These are phyloP conservation scores for Capsella bursapastoris DNA, from an alignment of 345 rosid genomes.

Conservation along the genomic window DNA sequence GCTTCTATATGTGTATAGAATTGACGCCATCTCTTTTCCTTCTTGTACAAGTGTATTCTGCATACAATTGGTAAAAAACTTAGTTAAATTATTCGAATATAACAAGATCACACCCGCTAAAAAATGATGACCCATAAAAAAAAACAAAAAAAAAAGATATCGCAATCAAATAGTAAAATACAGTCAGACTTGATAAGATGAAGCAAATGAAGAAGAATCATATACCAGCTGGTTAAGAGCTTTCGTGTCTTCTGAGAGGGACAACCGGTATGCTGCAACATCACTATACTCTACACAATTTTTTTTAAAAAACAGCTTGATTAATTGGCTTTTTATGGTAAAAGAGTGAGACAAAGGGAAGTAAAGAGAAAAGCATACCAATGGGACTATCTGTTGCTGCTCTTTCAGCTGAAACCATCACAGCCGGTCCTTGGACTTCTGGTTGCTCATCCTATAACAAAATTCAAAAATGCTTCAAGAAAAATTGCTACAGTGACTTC, in stretches of 20 bases:
- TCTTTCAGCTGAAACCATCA: constrained; percentile 78
- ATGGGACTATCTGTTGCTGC: constrained; percentile 88
- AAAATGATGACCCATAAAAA: background rate
- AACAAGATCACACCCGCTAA: background rate
- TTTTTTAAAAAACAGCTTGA: background rate
- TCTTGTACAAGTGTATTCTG: constrained; percentile 93
- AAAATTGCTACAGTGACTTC: background rate
- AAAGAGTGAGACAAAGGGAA: background rate
- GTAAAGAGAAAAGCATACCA: constrained; percentile 49
- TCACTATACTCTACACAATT: constrained; percentile 77
- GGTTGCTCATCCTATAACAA: constrained; percentile 85
- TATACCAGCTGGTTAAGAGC: constrained; percentile 96
- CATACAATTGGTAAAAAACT: constrained; percentile 25
- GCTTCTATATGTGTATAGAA: constrained; percentile 95
- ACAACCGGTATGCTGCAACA: constrained; percentile 87
- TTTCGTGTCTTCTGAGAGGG: constrained; percentile 97
- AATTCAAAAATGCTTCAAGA: constrained; percentile 1
- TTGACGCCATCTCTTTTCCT: constrained; percentile 97
- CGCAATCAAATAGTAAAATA: background rate
- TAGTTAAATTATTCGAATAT: constrained; percentile 14
- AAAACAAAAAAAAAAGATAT: constrained; percentile 11
- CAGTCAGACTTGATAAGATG: background rate
- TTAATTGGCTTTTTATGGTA: background rate
- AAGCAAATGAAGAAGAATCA: constrained; percentile 22
- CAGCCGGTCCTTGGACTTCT: constrained; percentile 91